Conservation (phyloP, 2,329 filamentous ascomycete genomes). For the Alternaria gaisen region DNA sequence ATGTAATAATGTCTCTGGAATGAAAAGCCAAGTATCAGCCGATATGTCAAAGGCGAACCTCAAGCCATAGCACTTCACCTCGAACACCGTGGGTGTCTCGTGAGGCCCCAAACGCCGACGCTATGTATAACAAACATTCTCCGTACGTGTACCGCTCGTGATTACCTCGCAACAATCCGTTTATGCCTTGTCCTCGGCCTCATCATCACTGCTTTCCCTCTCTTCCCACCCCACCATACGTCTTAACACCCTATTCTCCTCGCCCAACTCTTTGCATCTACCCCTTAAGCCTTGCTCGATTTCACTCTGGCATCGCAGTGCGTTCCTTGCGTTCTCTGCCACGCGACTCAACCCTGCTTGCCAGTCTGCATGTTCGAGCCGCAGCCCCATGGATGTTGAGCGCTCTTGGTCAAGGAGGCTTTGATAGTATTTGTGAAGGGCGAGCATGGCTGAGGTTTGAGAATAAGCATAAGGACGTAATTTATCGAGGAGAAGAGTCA, state of each 20-base stretch:
- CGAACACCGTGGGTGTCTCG: not conserved
- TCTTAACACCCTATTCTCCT: slow-evolving; percentile 59
- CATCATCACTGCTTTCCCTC: slow-evolving; percentile 52
- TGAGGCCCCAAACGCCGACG: slow-evolving; percentile 1
- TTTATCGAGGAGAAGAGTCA: slow-evolving; percentile 51
- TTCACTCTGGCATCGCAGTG: slow-evolving; percentile 52
- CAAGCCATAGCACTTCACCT: not conserved
- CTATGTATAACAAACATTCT: slow-evolving; percentile 1
- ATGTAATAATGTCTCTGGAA: not conserved
- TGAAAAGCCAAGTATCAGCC: not conserved
- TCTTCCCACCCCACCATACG: slow-evolving; percentile 58
- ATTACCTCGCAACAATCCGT: not conserved
- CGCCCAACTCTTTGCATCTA: slow-evolving; percentile 54
- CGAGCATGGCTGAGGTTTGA: slow-evolving; percentile 54
- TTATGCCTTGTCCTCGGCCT: slow-evolving; percentile 35
- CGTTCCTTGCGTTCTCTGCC: slow-evolving; percentile 53
- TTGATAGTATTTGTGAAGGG: slow-evolving; percentile 60
- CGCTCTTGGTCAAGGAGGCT: slow-evolving; percentile 55
- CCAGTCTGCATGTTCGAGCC: slow-evolving; percentile 60
- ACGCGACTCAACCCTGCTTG: slow-evolving; percentile 57
- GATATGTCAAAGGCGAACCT: not conserved
- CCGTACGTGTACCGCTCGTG: not conserved
- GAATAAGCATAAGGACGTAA: slow-evolving; percentile 46
- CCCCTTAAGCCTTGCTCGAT: slow-evolving; percentile 48
- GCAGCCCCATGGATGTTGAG: slow-evolving; percentile 55